Percentiles rank a stretch among this genome's conserved stretches.
These are phyloP conservation scores for Aspergillus tubingensis DNA, from an alignment of 2,329 filamentous ascomycete species.

Conservation along the genomic window DNA sequence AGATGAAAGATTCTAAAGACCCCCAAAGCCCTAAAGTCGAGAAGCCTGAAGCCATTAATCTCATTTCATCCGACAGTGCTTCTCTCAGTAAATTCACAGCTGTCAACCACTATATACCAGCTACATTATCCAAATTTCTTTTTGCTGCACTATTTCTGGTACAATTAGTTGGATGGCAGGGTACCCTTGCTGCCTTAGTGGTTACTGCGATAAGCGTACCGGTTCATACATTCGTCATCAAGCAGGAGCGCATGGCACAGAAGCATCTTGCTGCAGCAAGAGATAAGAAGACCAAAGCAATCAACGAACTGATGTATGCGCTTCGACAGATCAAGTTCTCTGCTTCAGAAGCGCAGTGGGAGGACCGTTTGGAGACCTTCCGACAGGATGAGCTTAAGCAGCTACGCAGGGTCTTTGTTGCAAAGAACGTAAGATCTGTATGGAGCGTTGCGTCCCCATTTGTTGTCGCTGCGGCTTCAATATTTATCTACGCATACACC, in stretches of 20 bases:
- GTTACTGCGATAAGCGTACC: slow-evolving; percentile 1
- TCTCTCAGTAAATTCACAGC: not conserved
- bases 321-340: slow-evolving; percentile 1
- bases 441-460: not conserved
- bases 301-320: not conserved
- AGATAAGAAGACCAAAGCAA: not conserved
- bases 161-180: not conserved
- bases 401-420: not conserved
- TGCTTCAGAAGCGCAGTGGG: not conserved
- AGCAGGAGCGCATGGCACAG: not conserved
- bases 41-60: not conserved
- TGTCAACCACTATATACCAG: not conserved
- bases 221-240: not conserved
- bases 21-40: not conserved
- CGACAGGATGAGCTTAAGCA: not conserved
- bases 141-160: not conserved
- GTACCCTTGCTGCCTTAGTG: not conserved
- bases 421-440: not conserved
- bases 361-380: not conserved
- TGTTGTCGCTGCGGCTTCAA: not conserved
- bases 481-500: not conserved
- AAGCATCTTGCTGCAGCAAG: not conserved
- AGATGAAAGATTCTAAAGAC: not conserved
- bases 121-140: not conserved
- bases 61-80: not conserved